Percentiles rank a stretch among this genome's conserved stretches.
Conservation (phyloP, 768 basidiomycete species). For the Mycena maculata region DNA sequence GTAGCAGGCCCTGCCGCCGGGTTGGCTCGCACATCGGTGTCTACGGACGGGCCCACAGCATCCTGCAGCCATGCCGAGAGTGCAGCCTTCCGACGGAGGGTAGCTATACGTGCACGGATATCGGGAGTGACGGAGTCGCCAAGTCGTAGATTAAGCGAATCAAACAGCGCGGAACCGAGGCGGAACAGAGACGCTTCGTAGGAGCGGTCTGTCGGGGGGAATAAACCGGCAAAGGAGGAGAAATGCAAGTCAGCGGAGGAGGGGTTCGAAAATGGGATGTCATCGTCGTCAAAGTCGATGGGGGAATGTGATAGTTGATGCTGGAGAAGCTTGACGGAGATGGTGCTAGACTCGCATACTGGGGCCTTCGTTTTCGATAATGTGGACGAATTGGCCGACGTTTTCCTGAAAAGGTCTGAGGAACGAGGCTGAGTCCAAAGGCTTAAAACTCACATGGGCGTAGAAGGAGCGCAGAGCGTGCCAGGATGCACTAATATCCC, state of each 20-base stretch:
- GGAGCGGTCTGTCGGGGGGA: slow-evolving; percentile 75
- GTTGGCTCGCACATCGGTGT: slow-evolving; percentile 71
- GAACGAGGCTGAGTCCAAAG: slow-evolving; percentile 16
- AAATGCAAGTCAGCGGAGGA: slow-evolving; percentile 73
- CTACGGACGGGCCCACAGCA: slow-evolving; percentile 76
- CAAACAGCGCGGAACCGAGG: slow-evolving; percentile 91
- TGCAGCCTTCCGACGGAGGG: slow-evolving; percentile 80
- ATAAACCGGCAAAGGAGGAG: slow-evolving; percentile 78
- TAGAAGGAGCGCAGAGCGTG: slow-evolving; percentile 70
- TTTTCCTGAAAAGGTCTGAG: slow-evolving; percentile 50
- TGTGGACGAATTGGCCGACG: slow-evolving; percentile 72
- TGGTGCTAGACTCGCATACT: slow-evolving; percentile 47
- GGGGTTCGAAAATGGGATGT: slow-evolving; percentile 76
- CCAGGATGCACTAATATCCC: slow-evolving; percentile 83
- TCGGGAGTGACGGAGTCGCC: slow-evolving; percentile 66
- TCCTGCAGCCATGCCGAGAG: slow-evolving; percentile 88
- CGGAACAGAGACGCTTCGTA: slow-evolving; percentile 86
- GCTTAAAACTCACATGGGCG: slow-evolving; percentile 59
- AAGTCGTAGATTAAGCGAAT: slow-evolving; percentile 78
- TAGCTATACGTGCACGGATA: slow-evolving; percentile 67
- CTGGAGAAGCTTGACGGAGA: slow-evolving; percentile 73
- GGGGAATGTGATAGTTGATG: slow-evolving; percentile 82
- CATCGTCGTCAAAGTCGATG: slow-evolving; percentile 76
- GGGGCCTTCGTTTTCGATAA: slow-evolving; percentile 64
- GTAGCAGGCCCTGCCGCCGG: slow-evolving; percentile 57